These are phyloP conservation scores for Rhizophora mangle DNA, from an alignment of 345 rosid species.

Conservation along the genomic window DNA sequence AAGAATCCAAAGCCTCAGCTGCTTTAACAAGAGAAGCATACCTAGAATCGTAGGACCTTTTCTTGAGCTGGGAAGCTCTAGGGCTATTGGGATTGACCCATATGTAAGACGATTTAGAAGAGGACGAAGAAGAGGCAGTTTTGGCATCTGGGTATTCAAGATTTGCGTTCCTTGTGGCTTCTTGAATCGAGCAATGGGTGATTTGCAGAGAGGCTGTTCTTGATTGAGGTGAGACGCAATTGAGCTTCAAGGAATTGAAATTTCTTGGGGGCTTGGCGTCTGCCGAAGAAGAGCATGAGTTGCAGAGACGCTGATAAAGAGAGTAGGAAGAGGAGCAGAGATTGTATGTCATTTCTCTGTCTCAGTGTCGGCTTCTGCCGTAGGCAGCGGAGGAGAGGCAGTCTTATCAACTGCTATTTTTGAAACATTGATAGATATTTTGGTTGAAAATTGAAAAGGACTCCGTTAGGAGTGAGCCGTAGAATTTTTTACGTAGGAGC, in stretches of 20 bases:
- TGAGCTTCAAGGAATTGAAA: slow-evolving; percentile 21
- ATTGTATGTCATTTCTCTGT: slow-evolving; percentile 46
- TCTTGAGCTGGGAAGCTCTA: slow-evolving; percentile 60
- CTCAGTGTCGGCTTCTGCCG: no score
- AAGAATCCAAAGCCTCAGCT: slow-evolving; percentile 57
- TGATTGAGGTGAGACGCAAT: slow-evolving; percentile 25
- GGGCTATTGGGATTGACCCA: slow-evolving; percentile 92
- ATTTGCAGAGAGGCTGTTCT: slow-evolving; percentile 31
- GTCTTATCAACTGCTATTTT: no score
- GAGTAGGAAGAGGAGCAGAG: slow-evolving; percentile 49
- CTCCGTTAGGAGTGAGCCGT: no score
- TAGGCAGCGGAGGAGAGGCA: no score
- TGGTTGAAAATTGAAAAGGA: no score
- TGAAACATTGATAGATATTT: no score
- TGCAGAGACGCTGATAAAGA: slow-evolving; percentile 39
- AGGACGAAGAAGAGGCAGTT: slow-evolving; percentile 21
- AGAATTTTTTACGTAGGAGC: no score
- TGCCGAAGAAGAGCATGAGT: slow-evolving; percentile 24
- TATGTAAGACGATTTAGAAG: slow-evolving; percentile 43
- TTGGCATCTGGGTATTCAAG: slow-evolving; percentile 23
- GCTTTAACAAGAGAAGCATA: slow-evolving; percentile 58
- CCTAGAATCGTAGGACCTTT: slow-evolving; percentile 70
- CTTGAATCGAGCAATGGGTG: slow-evolving; percentile 48
- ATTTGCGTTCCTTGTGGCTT: slow-evolving; percentile 17
- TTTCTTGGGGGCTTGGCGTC: slow-evolving; percentile 29